Evolutionary conservation across 2,329 filamentous ascomycete species (phyloP), one percentile per base, ranked within the genome.

Genomic region (Ciborinia camelliae): DNA sequence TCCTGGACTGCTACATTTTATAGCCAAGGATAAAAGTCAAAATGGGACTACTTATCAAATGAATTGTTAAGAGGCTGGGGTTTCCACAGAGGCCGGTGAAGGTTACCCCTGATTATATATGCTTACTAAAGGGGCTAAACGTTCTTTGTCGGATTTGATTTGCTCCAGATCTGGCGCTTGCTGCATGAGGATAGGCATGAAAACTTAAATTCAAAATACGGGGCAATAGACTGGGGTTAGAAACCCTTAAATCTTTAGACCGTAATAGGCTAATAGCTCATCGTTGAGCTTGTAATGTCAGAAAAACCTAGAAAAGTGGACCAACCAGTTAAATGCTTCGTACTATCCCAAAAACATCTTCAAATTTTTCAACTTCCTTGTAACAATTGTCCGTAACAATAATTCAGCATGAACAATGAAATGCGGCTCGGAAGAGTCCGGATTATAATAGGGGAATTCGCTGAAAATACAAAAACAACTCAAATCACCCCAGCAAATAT

Each of bases 271-370:
- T 20, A 23, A 45, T 52, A 45, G 50, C 51, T 62, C 30, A 18
- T 48, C n/a, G 37, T 35, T 32, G 30, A 41, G 23, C 39, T 18
- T 48, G 51, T 55, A 47, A n/a, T n/a, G n/a, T n/a, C 23, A 57
- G 32, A 26, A 58, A 63, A 63, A 58, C 43, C 41, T 8, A 58
- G 41, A 63, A 63, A 63, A 57, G 52, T 63, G 61, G 61, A 41
- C 2, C 41, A 20, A 41, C 23, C 23, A 48, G 35, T 58, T 9
- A 50, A 35, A 52, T 35, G 1, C 30, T 18, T 48, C 35, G 18
- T 1, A 28, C 12, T 47, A 63, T 58, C n/a, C 32, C 32, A 30
- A 28, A 28, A 47, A 58, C 28, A 37, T 37, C 20, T 48, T 7
- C 12, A 30, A 28, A 58, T 37, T 51, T 14, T 39, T 35, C 43